Evolutionary conservation across 257 asterid genomes (phyloP), one percentile per base, ranked within the genome.

Genomic region (Craterostigma plantagineum): DNA sequence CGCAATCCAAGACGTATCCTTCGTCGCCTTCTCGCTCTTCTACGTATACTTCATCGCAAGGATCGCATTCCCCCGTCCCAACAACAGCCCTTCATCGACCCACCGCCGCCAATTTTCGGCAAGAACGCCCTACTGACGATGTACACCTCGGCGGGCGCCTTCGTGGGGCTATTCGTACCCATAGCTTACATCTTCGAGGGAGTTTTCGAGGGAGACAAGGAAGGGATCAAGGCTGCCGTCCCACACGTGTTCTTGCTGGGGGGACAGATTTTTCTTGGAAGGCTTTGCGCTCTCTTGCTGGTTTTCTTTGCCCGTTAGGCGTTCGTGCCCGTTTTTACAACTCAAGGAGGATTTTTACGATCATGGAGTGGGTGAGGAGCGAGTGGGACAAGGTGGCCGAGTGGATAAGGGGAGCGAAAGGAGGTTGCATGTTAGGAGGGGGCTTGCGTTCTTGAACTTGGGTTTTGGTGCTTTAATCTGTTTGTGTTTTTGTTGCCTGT

Each of bases 401-500:
- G 73, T 40, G 33, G 38, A 58, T 7, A 58, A 59, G 13, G 84
- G 77, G 35, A 62, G 54, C 38, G 9, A 16, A n/a, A 39, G 73
- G 65, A 65, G 93, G 11, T 23, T 76, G 53, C 49, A 69, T 34
- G 56, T 70, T 34, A 90, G 93, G 43, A 75, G 92, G 53, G 73
- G 35, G 36, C 72, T 80, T 14, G 96, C 96, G 4, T 60, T 67
- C 9, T 92, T 75, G 0, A 84, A 84, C 39, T 69, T 75, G 91
- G 90, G 36, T 65, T 84, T 48, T 84, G 93, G 96, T 55, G 83
- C 67, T 80, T 77, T 56, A 77, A 85, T 63, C 49, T 85, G 64
- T 85, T 85, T 44, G 79, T 92, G 4, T 80, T 80, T 57, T 65
- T 85, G 69, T 49, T 85, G 69, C 96, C 96, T n/a, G 66, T 80